Base-by-base conservation (phyloP, 768 basidiomycete genomes). In the Rossbeevera mucosa region DNA sequence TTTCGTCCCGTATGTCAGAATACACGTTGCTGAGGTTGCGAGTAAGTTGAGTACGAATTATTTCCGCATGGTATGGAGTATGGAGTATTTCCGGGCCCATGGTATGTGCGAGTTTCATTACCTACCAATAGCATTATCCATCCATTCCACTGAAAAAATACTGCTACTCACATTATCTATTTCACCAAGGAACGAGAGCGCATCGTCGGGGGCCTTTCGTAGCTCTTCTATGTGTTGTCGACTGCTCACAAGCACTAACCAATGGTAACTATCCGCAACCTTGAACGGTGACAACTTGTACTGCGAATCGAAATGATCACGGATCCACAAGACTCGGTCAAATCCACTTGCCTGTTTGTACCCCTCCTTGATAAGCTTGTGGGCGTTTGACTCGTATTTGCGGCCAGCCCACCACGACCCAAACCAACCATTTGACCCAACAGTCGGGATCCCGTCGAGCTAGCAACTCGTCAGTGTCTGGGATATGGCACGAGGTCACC, bases 1-100 rank as follows among this genome's bases (percentile, higher is more conserved):
- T 64, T 56, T 83, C 57, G 21, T 58, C 51, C 44, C 30, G 36
- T 42, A 58, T 53, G n/a, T 56, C 57, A 7, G 48, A 4, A 48
- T 79, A 75, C 3, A 72, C 57, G 2, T 50, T 53, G 1, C 62
- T 66, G 9, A 81, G 64, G 44, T 72, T 75, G 7, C 77, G 69
- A n/a, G 73, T 73, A 12, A 75, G 60, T 30, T 65, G 61, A n/a
- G 49, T 36, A 16, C 66, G 67, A 16, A 73, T 46, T 24, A 72
- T 50, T 8, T 51, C 41, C 9, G 59, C 48, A 41, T 75, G 74
- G 45, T 72, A 74, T 8, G 28, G 33, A 52, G 70, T 63, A 2
- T 66, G 47, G 18, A 54, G 28, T 26, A 74, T 50, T 41, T 71
- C 63, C 1, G 57, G 55, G 0, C 73, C 72, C 0, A 81, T 42